Conservation (phyloP, 2,329 filamentous ascomycete genomes). For the Penicillium digitatum region DNA sequence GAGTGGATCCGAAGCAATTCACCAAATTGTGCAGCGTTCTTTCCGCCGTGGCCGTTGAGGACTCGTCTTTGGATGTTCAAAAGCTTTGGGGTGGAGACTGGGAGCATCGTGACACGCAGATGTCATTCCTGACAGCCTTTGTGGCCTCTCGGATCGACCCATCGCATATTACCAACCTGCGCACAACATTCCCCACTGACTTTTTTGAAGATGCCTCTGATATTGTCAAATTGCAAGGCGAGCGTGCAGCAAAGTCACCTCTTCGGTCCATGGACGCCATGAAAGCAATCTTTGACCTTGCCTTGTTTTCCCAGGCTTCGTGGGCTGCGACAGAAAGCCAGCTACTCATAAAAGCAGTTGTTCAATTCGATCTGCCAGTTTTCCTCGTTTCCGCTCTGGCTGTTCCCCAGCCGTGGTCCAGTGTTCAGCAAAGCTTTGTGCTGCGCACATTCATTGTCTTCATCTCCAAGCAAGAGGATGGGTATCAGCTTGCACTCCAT, state of each 20-base stretch:
- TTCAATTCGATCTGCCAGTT: conserved; percentile 52
- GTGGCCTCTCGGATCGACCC: conserved; percentile 75
- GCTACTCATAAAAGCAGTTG: conserved; percentile 57
- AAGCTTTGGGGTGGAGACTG: conserved; percentile 84
- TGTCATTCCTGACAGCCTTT: conserved; percentile 91
- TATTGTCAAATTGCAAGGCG: conserved; percentile 57
- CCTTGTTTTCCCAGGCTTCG: conserved; percentile 55
- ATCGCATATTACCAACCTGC: conserved; percentile 75
- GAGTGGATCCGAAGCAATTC: conserved; percentile 76
- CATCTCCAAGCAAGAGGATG: conserved; percentile 69
- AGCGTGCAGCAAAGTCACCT: conserved; percentile 73
- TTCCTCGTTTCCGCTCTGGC: conserved; percentile 50
- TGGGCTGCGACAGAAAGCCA: conserved; percentile 55
- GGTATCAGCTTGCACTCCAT: conserved; percentile 84
- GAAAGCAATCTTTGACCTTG: conserved; percentile 60
- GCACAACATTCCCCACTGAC: conserved; percentile 67
- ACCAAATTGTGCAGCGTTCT: conserved; percentile 75
- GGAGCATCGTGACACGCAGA: conserved; percentile 78
- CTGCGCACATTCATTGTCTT: conserved; percentile 68
- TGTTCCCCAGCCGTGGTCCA: conserved; percentile 49
- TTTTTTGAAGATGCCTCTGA: conserved; percentile 61
- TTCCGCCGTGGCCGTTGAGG: conserved; percentile 62
- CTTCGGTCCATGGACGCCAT: conserved; percentile 85
- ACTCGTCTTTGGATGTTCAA: conserved; percentile 73
- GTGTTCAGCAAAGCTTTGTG: conserved; percentile 48